Percentiles rank a stretch among this genome's conserved stretches.
phyloP scores from a whole-genome alignment of 495 filamentous ascomycete species.

The Chlorociboria aeruginascens region DNA sequence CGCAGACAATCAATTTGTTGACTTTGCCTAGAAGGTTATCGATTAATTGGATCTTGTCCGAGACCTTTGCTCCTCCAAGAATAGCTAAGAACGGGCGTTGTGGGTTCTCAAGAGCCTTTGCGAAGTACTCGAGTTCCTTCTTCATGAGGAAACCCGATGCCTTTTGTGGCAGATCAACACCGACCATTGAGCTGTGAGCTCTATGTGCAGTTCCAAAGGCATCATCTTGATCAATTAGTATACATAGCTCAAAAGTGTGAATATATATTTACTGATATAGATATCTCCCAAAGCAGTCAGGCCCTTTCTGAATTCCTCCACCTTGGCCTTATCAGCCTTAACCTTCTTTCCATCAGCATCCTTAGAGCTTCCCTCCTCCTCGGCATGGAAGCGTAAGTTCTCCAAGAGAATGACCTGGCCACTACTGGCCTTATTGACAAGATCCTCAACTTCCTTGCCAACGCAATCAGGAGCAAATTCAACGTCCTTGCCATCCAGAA shows the following conservation, averaged over 20 bases:
- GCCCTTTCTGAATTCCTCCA: constrained; percentile 87
- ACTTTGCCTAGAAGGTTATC: constrained; percentile 98
- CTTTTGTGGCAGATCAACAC: constrained; percentile 87
- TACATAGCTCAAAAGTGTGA: not conserved
- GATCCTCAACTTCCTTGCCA: constrained; percentile 76
- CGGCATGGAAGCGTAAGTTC: constrained; percentile 94
- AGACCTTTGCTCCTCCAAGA: constrained; percentile 94
- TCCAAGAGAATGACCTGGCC: constrained; percentile 87
- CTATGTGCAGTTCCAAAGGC: constrained; percentile 98
- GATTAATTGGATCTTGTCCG: constrained; percentile 98
- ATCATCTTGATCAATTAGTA: constrained; percentile 51
- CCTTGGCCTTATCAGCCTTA: constrained; percentile 88
- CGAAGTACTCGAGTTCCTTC: constrained; percentile 99
- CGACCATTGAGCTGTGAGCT: constrained; percentile 98
- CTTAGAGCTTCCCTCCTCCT: constrained; percentile 93
- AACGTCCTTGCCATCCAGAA: constrained; percentile 64
- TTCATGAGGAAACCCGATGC: constrained; percentile 97
- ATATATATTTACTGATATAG: constrained; percentile 74
- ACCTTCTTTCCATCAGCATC: constrained; percentile 91
- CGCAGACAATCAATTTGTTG: constrained; percentile 90
- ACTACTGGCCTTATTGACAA: constrained; percentile 69
- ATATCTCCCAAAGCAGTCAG: constrained; percentile 91
- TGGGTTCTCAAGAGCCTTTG: constrained; percentile 86
- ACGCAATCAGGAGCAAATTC: constrained; percentile 88
- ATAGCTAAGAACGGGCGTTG: constrained; percentile 97